Conservation (phyloP, 345 rosid species). For the Erodium maritimum region DNA sequence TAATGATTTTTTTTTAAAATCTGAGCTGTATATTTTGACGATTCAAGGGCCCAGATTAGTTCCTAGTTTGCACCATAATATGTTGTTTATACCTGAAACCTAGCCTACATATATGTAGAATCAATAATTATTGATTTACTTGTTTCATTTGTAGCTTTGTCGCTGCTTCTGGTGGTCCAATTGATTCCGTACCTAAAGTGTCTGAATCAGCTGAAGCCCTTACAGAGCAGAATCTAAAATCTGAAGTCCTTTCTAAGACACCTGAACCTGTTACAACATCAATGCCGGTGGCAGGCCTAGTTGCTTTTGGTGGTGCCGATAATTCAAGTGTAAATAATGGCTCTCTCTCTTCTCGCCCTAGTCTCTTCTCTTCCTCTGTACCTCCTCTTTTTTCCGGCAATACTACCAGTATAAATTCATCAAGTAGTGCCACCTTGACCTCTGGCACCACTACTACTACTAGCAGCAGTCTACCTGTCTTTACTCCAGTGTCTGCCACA, state of each 20-base stretch:
- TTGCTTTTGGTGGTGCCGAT: slow-evolving; percentile 39
- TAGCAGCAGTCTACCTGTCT: slow-evolving; percentile 11
- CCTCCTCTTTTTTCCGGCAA: slow-evolving; percentile 17
- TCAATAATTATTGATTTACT: slow-evolving; percentile 1
- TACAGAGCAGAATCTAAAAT: slow-evolving; percentile 18
- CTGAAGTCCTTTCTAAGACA: slow-evolving; percentile 11
- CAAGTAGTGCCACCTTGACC: slow-evolving; percentile 8
- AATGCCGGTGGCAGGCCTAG: slow-evolving; percentile 25
- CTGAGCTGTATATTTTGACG: too few species aligned
- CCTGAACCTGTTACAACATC: slow-evolving; percentile 29
- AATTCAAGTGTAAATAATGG: slow-evolving; percentile 16
- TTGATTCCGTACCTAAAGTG: slow-evolving; percentile 19
- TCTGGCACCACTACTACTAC: slow-evolving; percentile 1
- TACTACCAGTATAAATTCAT: slow-evolving; percentile 19
- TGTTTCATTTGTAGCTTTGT: slow-evolving; percentile 32
- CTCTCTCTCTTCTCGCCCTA: slow-evolving; percentile 16
- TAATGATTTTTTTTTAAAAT: too few species aligned
- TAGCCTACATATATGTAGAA: too few species aligned
- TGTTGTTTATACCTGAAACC: too few species aligned
- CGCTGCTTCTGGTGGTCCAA: slow-evolving; percentile 20
- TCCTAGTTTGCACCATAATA: too few species aligned
- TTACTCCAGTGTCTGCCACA: slow-evolving; percentile 25
- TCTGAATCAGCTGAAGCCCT: slow-evolving; percentile 30
- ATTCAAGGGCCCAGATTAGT: too few species aligned
- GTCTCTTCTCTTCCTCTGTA: background rate